Base-by-base conservation (phyloP, 306 rosid species). In the Begonia fuchsioides region DNA sequence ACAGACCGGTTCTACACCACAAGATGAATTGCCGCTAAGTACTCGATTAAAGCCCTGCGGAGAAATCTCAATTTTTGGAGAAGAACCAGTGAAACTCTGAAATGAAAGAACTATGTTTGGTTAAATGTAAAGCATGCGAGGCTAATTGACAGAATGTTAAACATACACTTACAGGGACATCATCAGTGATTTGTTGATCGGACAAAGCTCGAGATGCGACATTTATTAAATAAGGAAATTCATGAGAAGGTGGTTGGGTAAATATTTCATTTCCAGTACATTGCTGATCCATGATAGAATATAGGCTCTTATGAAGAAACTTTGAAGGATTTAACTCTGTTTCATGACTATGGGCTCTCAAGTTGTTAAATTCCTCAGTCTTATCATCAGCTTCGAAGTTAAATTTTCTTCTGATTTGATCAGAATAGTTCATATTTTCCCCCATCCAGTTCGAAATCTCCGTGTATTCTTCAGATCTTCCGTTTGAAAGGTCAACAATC, bases 91-190 rank as follows among this genome's bases (percentile, higher is more conserved):
- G 58, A 52, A 43, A 66, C 67, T 67, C 96, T 84, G 82, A 63
- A 64, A 32, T 47, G 39, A 10, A 12, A 47, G 12, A 17, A 20
- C 47, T 76, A 58, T 41, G 58, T 43, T 60, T 47, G 50, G 51
- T 50, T 54, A 65, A 72, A 9, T 57, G 39, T 38, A 51, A 39
- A 35, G 15, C 2, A 8, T 56, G 8, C 40, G 52, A 43, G 58
- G 66, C 17, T 9, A 15, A 45, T 44, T 50, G 3, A 12, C 49
- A 16, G 16, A 8, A 19, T 56, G 39, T 19, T 16, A 53, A 52
- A 20, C 39, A 63, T 63, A 60, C 54, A 71, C 94, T 76, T 75
- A 90, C 97, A 38, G 76, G 47, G 62, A 57, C 40, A 43, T 63
- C 63, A 53, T 44, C 53, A 15, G 52, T 52, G 49, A 69, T 61